Evolutionary conservation across 129 eudicot species (phyloP).

Genomic region (Helianthus annuus): HanXRQr2.0-SUNRISE NC_035446.2:154312039-154312538

Average conservation of each 20-base stretch:
- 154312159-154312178: slow-evolving; percentile 85
- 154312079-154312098: slow-evolving; percentile 82
- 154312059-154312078: slow-evolving; percentile 68
- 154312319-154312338: slow-evolving; percentile 66
- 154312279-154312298: slow-evolving; percentile 64
- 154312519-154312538: slow-evolving; percentile 51
- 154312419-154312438: slow-evolving; percentile 16
- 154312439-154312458: slow-evolving; percentile 27
- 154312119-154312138: slow-evolving; percentile 66
- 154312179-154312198: slow-evolving; percentile 54
- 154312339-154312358: slow-evolving; percentile 28
- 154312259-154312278: slow-evolving; percentile 63
- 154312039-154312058: slow-evolving; percentile 76
- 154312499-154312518: slow-evolving; percentile 52
- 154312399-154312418: slow-evolving; percentile 5
- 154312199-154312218: slow-evolving; percentile 59
- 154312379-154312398: slow-evolving; percentile 32
- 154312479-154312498: slow-evolving; percentile 53
- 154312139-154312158: slow-evolving; percentile 68
- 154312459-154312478: slow-evolving; percentile 33
- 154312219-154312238: slow-evolving; percentile 57
- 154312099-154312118: slow-evolving; percentile 82
- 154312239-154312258: slow-evolving; percentile 54
- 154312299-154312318: slow-evolving; percentile 75
- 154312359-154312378: slow-evolving; percentile 36